These are phyloP conservation scores for Boechera retrofracta DNA, from an alignment of 345 rosid species.

Conservation along the genomic window DNA sequence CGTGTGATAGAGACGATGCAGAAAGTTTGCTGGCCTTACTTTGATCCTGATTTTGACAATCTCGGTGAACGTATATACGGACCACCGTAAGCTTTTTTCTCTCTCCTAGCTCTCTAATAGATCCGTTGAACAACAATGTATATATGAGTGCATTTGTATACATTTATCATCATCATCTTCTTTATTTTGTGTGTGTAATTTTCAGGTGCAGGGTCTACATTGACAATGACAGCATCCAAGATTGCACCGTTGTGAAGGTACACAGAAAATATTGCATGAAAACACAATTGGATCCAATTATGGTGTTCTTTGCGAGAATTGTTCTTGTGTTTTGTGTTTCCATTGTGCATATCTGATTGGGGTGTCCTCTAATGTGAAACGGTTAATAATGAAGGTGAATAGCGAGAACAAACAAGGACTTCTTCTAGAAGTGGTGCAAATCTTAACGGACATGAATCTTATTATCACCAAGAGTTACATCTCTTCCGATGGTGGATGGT, in stretches of 20 bases:
- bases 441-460: conserved; percentile 75
- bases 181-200: neutral
- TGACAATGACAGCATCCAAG: conserved; percentile 75
- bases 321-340: neutral
- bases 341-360: conserved; percentile 16
- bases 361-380: conserved; percentile 3
- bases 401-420: conserved; percentile 77
- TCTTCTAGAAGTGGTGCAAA: conserved; percentile 77
- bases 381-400: conserved; percentile 51
- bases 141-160: conserved; percentile 50
- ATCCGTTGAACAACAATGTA: neutral
- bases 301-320: neutral
- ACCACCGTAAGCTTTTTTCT: conserved; percentile 56
- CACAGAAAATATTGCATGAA: neutral
- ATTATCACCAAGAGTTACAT: conserved; percentile 67
- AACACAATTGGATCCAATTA: neutral
- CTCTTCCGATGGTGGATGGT: conserved; percentile 83
- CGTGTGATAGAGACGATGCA: conserved; percentile 49
- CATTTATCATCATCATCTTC: conserved; percentile 9
- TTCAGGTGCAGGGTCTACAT: conserved; percentile 74
- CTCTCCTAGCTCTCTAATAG: neutral
- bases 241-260: conserved; percentile 73
- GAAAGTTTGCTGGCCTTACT: conserved; percentile 77
- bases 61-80: conserved; percentile 71
- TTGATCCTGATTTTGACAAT: conserved; percentile 80